Evolutionary conservation across 306 rosid species (phyloP), one percentile per base, ranked within the genome.

Genomic region (Boehmeria nivea): DNA sequence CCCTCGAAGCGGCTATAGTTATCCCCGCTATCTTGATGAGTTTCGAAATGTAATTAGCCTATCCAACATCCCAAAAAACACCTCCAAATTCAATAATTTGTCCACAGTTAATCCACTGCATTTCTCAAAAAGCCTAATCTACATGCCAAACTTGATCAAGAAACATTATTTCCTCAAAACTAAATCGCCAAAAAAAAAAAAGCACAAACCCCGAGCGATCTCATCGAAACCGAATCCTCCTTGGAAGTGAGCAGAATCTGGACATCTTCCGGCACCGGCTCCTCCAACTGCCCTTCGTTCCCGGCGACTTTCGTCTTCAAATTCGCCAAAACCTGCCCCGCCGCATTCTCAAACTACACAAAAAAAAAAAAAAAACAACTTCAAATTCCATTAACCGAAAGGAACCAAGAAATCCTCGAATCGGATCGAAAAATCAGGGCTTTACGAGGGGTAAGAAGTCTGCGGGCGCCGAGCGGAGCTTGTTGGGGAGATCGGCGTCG

Each of bases 1-100:
- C 90, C 66, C 93, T 87, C 1, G 99, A 91, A 8, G 99, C 99
- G 42, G 99, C 96, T 69, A 91, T 91, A 11, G 95, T 87, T 42
- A 91, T 91, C 51, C 99, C 99, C 7, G 93, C 60, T 45, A 91
- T 83, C 70, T 91, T 91, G 50, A 91, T 81, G 12, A 91, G 95
- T 56, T 81, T 91, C 0, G 96, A 87, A 55, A 91, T 87, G 56
- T 76, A 75, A 65, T 82, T 94, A 47, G 99, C 99, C 99, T 91
- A 68, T 8, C 12, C 17, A 44, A 18, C 12, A 43, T 46, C 18
- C 19, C 23, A 2, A 19, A 45, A 8, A 31, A 1, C 2, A 6
- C 36, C 5, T 31, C 36, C 1, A 31, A 31, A 31, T 10, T 28
- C 34, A 28, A 3, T 31, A 39, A 53, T 53, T 18, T 18, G 25